phyloP scores from a whole-genome alignment of 1,284 basidiomycete species.

The Tilletia indica region DNA sequence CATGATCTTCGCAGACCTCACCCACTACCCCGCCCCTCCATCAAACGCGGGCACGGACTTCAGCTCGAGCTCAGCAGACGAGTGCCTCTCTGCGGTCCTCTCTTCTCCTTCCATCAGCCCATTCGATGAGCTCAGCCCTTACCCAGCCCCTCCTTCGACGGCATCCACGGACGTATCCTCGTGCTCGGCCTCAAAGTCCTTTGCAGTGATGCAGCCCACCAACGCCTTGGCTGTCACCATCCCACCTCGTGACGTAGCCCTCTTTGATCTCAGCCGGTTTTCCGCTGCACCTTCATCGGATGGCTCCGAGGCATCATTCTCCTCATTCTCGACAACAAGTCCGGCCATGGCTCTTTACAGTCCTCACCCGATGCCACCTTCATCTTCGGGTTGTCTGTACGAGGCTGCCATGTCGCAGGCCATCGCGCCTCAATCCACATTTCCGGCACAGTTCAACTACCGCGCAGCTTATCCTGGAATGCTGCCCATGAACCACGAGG shows the following conservation, averaged over 20 bases:
- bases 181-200: background rate
- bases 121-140: constrained; percentile 3
- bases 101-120: background rate
- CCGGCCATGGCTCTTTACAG: constrained; percentile 4
- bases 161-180: background rate
- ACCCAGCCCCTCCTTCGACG: background rate
- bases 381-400: background rate
- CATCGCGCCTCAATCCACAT: background rate
- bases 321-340: background rate
- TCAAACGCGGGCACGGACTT: background rate
- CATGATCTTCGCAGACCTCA: constrained; percentile 12
- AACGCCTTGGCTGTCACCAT: background rate
- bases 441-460: constrained; percentile 2
- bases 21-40: constrained; percentile 7
- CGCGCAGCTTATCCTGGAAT: background rate
- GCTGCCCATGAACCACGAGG: background rate
- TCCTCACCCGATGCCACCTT: background rate
- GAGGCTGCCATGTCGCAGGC: constrained; percentile 11
- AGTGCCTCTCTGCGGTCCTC: constrained; percentile 12
- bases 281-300: background rate
- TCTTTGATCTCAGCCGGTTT: background rate
- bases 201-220: background rate
- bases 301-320: constrained; percentile 4
- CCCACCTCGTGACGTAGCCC: background rate
- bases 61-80: background rate